phyloP scores from a whole-genome alignment of 2,329 filamentous ascomycete genomes.

The Corynespora cassiicola region DNA sequence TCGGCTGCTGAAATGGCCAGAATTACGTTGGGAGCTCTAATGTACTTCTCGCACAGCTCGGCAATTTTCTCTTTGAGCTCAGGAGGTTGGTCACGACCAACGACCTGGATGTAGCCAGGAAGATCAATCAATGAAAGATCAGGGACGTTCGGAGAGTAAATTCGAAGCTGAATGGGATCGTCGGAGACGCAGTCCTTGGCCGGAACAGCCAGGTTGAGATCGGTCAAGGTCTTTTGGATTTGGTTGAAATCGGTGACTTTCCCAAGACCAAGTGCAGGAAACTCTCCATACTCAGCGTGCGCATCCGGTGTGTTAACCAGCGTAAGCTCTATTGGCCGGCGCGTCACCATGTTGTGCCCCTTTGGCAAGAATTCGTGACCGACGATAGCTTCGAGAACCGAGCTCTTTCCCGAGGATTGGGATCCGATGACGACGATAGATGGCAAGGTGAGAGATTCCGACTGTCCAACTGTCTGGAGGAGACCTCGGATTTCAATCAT shows the following conservation, averaged over 20 bases:
- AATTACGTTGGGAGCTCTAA: slow-evolving; percentile 93
- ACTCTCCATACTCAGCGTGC: slow-evolving; percentile 91
- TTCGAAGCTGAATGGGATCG: slow-evolving; percentile 93
- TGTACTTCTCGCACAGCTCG: slow-evolving; percentile 97
- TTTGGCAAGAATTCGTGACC: slow-evolving; percentile 98
- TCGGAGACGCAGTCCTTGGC: slow-evolving; percentile 92
- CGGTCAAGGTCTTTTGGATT: slow-evolving; percentile 91
- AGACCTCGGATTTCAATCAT: slow-evolving; percentile 99
- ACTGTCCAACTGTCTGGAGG: slow-evolving; percentile 89
- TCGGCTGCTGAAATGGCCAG: slow-evolving; percentile 97
- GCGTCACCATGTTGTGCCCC: slow-evolving; percentile 98
- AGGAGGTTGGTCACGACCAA: slow-evolving; percentile 85
- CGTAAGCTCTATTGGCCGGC: slow-evolving; percentile 93
- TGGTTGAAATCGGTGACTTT: slow-evolving; percentile 91
- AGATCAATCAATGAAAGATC: slow-evolving; percentile 96
- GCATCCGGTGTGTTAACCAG: slow-evolving; percentile 93
- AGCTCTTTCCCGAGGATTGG: slow-evolving; percentile 97
- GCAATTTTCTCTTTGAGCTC: slow-evolving; percentile 95
- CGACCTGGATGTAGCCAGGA: slow-evolving; percentile 96
- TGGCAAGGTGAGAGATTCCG: slow-evolving; percentile 83
- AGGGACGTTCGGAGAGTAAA: slow-evolving; percentile 93
- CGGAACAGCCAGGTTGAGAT: slow-evolving; percentile 91
- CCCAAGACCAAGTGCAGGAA: slow-evolving; percentile 86
- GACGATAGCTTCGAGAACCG: slow-evolving; percentile 94
- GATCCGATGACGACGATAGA: slow-evolving; percentile 99